Conservation (phyloP, 2,329 filamentous ascomycete genomes). For the Rutstroemia sp. region DNA sequence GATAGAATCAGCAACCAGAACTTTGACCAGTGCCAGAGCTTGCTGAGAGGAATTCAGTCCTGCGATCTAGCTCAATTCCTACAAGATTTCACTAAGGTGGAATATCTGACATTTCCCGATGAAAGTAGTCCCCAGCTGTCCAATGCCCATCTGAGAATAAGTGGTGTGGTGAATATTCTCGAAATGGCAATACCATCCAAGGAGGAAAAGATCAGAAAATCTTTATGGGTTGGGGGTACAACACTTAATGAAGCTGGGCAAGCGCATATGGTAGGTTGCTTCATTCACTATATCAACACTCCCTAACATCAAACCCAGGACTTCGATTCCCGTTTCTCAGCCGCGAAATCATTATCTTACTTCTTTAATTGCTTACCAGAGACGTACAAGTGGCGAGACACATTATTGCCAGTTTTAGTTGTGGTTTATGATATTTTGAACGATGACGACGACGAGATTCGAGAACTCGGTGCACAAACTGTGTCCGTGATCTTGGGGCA, state of each 20-base stretch:
- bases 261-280: conserved; percentile 39
- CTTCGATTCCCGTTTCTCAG: conserved; percentile 58
- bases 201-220: conserved; percentile 11
- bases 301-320: conserved; percentile 34
- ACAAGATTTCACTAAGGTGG: conserved; percentile 1
- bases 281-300: background rate
- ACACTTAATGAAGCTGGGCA: conserved; percentile 42
- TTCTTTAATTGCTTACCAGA: conserved; percentile 28
- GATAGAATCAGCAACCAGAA: background rate
- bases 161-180: conserved; percentile 30
- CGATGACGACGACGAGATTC: conserved; percentile 88
- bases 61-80: conserved; percentile 5
- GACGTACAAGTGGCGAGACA: background rate
- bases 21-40: background rate
- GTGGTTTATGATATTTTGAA: conserved; percentile 69
- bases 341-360: conserved; percentile 49
- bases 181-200: background rate
- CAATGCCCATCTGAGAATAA: conserved; percentile 41
- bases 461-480: conserved; percentile 39
- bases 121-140: conserved; percentile 31
- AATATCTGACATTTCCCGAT: background rate
- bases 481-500: conserved; percentile 36
- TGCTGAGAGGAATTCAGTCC: background rate
- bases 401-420: conserved; percentile 48
- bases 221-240: conserved; percentile 38